phyloP scores from a whole-genome alignment of 2,329 filamentous ascomycete species.

The Cyclaneusma minus region DNA sequence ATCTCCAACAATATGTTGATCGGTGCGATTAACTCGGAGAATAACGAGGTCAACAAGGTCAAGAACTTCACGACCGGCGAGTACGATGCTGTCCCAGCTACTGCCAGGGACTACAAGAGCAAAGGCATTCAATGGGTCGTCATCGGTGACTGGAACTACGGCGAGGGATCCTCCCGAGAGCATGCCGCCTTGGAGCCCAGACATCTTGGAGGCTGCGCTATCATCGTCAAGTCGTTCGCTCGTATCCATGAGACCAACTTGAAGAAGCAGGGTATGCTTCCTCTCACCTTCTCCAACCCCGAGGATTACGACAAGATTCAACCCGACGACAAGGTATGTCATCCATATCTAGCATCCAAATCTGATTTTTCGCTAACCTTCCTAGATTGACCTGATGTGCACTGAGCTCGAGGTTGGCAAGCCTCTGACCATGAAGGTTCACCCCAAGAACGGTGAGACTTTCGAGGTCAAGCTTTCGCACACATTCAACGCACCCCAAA shows the following conservation, averaged over 20 bases:
- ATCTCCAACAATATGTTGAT: constrained; percentile 99
- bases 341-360: not conserved
- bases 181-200: constrained; percentile 95
- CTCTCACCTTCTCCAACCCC: constrained; percentile 84
- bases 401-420: constrained; percentile 85
- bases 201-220: constrained; percentile 90
- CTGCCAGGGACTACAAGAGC: constrained; percentile 96
- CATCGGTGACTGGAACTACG: constrained; percentile 98
- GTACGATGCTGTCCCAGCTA: constrained; percentile 77
- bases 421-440: constrained; percentile 80
- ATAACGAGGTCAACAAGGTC: constrained; percentile 95
- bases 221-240: constrained; percentile 89
- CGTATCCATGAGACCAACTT: constrained; percentile 99
- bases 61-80: constrained; percentile 77
- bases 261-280: constrained; percentile 99
- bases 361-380: constrained; percentile 6
- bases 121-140: constrained; percentile 96
- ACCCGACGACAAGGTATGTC: constrained; percentile 63
- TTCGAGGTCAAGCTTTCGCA: constrained; percentile 79
- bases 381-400: constrained; percentile 62
- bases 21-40: constrained; percentile 89
- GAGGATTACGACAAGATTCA: constrained; percentile 97
- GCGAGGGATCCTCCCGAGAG: constrained; percentile 93
- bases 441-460: constrained; percentile 70
- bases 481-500: constrained; percentile 96